Percentiles rank a stretch among this genome's conserved stretches.
Evolutionary conservation across 2,329 filamentous ascomycete species (phyloP).

Genomic region (Sarocladium strictum): DNA sequence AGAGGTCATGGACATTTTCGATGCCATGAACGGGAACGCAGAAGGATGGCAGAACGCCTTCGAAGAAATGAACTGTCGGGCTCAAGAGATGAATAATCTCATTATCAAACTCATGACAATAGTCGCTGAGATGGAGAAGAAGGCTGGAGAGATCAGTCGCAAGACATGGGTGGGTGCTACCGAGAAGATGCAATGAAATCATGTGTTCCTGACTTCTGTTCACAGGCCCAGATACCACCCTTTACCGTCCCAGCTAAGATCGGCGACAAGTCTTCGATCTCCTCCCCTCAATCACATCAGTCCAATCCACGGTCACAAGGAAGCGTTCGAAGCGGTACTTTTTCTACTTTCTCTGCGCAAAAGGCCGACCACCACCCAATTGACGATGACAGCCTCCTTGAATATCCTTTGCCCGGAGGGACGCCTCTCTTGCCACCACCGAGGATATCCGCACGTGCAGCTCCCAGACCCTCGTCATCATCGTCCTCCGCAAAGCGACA

Average conservation of each 20-base stretch:
- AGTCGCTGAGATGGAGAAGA: constrained; percentile 78
- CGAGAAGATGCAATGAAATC: not conserved
- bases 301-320: constrained; percentile 10
- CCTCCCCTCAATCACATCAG: constrained; percentile 8
- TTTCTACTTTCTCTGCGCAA: constrained; percentile 6
- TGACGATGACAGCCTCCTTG: constrained; percentile 14
- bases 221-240: constrained; percentile 12
- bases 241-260: constrained; percentile 9
- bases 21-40: constrained; percentile 88
- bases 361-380: constrained; percentile 12
- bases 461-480: not conserved
- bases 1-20: constrained; percentile 65
- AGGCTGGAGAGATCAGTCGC: constrained; percentile 77
- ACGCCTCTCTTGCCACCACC: constrained; percentile 13
- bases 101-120: constrained; percentile 70
- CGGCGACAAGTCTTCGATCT: constrained; percentile 7
- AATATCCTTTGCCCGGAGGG: constrained; percentile 19
- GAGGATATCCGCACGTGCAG: not conserved
- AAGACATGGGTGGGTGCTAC: constrained; percentile 59
- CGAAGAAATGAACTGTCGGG: constrained; percentile 66
- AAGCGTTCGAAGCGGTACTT: constrained; percentile 16
- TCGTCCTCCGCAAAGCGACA: not conserved
- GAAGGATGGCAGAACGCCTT: constrained; percentile 85
- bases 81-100: constrained; percentile 61
- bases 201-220: not conserved